Conservation (phyloP, 169 alveolate species). For the Cryptosporidium sp. region DNA sequence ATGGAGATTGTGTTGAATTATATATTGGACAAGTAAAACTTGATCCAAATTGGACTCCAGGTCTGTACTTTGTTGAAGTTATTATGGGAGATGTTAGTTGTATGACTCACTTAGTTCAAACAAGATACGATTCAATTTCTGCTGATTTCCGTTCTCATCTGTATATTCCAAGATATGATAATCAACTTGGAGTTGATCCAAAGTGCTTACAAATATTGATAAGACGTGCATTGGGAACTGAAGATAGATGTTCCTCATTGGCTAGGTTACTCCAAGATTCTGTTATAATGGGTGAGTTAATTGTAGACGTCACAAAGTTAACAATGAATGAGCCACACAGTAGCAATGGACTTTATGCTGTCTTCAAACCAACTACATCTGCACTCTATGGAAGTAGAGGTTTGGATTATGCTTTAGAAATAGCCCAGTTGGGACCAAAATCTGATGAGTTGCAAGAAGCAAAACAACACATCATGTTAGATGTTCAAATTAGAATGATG, state of each 20-base stretch:
- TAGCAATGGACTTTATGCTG: conserved; percentile 75
- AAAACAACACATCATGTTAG: conserved; percentile 52
- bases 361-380: conserved; percentile 69
- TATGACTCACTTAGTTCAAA: conserved; percentile 73
- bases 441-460: conserved; percentile 75
- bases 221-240: conserved; percentile 75
- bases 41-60: conserved; percentile 73
- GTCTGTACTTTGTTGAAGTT: conserved; percentile 66
- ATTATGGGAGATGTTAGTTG: conserved; percentile 76
- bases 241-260: conserved; percentile 68
- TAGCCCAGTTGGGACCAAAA: conserved; percentile 74
- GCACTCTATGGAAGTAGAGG: conserved; percentile 73
- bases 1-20: conserved; percentile 69
- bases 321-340: conserved; percentile 70
- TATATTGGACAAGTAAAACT: conserved; percentile 72
- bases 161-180: conserved; percentile 73
- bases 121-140: conserved; percentile 57
- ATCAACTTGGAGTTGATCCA: conserved; percentile 68
- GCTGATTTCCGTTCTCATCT: conserved; percentile 76
- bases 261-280: conserved; percentile 72
- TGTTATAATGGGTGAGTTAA: conserved; percentile 71
- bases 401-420: conserved; percentile 65
- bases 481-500: conserved; percentile 75
- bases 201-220: conserved; percentile 73
- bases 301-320: conserved; percentile 65